phyloP scores from a whole-genome alignment of 257 asterid genomes.

The Cordia subcordata region DNA sequence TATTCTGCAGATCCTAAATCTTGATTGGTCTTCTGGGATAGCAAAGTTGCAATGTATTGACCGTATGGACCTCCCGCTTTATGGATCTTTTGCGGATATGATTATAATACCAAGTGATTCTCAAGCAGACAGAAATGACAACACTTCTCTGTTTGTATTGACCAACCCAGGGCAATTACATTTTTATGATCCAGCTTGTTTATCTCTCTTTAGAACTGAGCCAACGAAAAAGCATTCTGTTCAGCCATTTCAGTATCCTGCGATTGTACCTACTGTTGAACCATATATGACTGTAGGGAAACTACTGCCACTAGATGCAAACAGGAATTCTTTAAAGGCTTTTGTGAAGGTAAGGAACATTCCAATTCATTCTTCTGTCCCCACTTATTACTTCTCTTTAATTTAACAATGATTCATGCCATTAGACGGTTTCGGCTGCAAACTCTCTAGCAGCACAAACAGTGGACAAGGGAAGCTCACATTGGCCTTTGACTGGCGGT shows the following conservation, averaged over 20 bases:
- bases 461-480: slow-evolving; percentile 30
- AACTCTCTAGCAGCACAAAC: slow-evolving; percentile 32
- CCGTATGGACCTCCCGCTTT: slow-evolving; percentile 82
- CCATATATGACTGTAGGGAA: slow-evolving; percentile 75
- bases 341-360: slow-evolving; percentile 51
- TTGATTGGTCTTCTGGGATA: slow-evolving; percentile 94
- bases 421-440: slow-evolving; percentile 55
- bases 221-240: slow-evolving; percentile 49
- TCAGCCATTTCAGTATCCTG: slow-evolving; percentile 47
- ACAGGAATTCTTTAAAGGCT: slow-evolving; percentile 31
- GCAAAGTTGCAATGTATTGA: slow-evolving; percentile 67
- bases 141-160: slow-evolving; percentile 61
- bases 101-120: slow-evolving; percentile 40
- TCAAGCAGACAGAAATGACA: slow-evolving; percentile 35
- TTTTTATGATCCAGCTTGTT: slow-evolving; percentile 54
- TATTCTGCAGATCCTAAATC: slow-evolving; percentile 70
- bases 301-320: slow-evolving; percentile 34
- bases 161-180: slow-evolving; percentile 88
- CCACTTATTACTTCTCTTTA: background rate
- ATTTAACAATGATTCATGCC: slow-evolving; percentile 23
- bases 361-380: background rate
- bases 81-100: slow-evolving; percentile 87
- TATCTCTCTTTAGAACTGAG: slow-evolving; percentile 59
- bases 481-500: slow-evolving; percentile 85
- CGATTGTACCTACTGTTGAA: slow-evolving; percentile 71